Conservation (phyloP, 495 filamentous ascomycete genomes). For the Wilcoxina mikolae region DNA sequence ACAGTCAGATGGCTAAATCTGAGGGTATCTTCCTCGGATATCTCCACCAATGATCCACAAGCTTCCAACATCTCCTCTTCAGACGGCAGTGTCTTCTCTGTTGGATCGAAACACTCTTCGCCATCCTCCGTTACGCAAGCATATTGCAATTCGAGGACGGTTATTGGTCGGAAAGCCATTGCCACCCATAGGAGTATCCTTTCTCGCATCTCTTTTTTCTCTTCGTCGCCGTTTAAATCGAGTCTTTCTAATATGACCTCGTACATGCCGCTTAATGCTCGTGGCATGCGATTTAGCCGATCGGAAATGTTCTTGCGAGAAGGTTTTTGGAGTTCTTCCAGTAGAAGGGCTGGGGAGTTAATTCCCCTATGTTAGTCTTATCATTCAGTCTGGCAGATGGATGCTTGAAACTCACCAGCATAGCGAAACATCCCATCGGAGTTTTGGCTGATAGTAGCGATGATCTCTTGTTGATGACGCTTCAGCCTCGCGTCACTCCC, state of each 20-base stretch:
- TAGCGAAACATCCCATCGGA: constrained; percentile 12
- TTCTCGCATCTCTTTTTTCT: too few species aligned
- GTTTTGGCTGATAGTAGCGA: neutral
- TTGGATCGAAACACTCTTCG: neutral
- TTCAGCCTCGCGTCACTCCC: neutral
- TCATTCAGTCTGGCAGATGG: too few species aligned
- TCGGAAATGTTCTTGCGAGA: neutral
- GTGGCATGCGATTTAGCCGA: neutral
- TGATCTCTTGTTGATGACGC: neutral
- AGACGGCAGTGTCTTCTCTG: neutral
- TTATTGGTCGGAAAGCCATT: constrained; percentile 1
- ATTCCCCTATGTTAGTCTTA: too few species aligned
- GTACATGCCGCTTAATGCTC: constrained; percentile 1
- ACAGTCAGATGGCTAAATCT: constrained; percentile 4
- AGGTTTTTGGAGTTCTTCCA: constrained; percentile 2
- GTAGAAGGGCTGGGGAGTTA: too few species aligned
- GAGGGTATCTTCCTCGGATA: neutral
- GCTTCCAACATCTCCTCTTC: neutral
- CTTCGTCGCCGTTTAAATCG: neutral
- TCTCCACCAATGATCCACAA: constrained; percentile 3
- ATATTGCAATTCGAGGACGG: neutral
- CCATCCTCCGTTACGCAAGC: neutral
- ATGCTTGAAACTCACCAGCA: constrained; percentile 6
- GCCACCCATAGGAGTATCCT: constrained; percentile 3
- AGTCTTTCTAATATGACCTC: neutral